A percentile compares a stretch with the other conserved stretches of the same genome.
Conservation (phyloP, 2,329 filamentous ascomycete genomes). For the Cladophialophora psammophila region DNA sequence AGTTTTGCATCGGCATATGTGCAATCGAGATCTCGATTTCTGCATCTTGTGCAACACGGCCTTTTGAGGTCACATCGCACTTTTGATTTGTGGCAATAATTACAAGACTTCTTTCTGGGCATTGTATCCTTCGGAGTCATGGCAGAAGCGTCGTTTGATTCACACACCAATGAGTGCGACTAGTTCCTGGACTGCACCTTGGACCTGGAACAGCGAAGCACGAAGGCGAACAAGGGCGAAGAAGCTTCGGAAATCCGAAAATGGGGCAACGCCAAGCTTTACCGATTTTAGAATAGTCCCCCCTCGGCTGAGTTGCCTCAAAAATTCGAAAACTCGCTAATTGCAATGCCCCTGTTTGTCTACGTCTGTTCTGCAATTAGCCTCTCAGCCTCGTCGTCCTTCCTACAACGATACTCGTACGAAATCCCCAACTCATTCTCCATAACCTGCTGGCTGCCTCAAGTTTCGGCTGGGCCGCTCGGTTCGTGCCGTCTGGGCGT, state of each 20-base stretch:
- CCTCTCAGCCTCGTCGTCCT: not conserved
- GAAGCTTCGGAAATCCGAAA: not conserved
- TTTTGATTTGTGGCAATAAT: slow-evolving; percentile 28
- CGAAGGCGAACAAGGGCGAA: not conserved
- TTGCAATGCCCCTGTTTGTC: not conserved
- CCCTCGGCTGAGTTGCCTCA: not conserved
- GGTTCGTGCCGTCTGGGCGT: no score
- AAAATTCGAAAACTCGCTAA: not conserved
- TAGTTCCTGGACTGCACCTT: not conserved
- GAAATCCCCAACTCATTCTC: not conserved
- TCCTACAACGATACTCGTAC: not conserved
- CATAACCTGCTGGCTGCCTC: not conserved
- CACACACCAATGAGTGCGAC: not conserved
- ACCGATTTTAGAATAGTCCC: not conserved
- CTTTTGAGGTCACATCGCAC: slow-evolving; percentile 26
- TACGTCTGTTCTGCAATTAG: not conserved
- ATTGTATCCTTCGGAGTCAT: slow-evolving; percentile 17
- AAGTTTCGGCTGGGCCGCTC: not conserved
- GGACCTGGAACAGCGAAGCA: not conserved
- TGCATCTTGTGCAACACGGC: slow-evolving; percentile 26
- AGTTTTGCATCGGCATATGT: slow-evolving; percentile 10
- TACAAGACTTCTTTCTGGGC: slow-evolving; percentile 27
- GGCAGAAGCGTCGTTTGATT: not conserved
- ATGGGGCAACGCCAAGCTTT: not conserved
- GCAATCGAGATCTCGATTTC: slow-evolving; percentile 17